Percentiles rank a stretch among this genome's conserved stretches.
Conservation (phyloP, 768 basidiomycete species). For the Mycena albidolilacea region DNA sequence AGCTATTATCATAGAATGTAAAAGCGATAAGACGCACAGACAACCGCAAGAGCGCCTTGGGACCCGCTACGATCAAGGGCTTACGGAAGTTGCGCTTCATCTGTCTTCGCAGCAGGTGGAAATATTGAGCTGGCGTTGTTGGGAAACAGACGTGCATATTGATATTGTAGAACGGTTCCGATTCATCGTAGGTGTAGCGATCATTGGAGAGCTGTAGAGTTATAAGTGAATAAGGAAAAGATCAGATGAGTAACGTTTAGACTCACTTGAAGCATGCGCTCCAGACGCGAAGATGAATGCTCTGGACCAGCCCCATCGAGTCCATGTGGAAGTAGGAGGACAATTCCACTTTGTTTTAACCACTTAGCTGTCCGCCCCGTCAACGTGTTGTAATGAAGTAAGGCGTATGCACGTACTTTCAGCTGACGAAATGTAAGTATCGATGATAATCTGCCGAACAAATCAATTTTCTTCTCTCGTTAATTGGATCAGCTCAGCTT, state of each 20-base stretch:
- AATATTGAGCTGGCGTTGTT: constrained; percentile 92
- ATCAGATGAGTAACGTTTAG: too few species aligned
- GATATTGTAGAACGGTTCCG: constrained; percentile 62
- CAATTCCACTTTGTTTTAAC: constrained; percentile 91
- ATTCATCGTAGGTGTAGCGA: constrained; percentile 56
- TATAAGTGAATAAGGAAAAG: constrained; percentile 9
- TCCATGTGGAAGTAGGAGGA: constrained; percentile 90
- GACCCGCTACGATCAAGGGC: constrained; percentile 87
- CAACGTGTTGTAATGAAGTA: constrained; percentile 10
- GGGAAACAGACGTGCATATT: constrained; percentile 92
- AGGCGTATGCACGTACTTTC: constrained; percentile 67
- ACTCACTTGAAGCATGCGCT: constrained; percentile 89
- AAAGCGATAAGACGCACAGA: constrained; percentile 62
- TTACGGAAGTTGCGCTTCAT: constrained; percentile 89
- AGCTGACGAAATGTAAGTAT: constrained; percentile 88
- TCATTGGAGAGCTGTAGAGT: constrained; percentile 82
- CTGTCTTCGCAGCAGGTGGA: constrained; percentile 93
- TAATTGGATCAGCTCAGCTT: constrained; percentile 41
- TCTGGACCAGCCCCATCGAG: constrained; percentile 95
- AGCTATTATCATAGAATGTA: neutral
- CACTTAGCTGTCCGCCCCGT: constrained; percentile 78
- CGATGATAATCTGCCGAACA: constrained; percentile 77
- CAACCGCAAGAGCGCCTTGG: constrained; percentile 86
- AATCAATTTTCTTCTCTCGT: neutral
- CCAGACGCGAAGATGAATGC: constrained; percentile 90